phyloP scores from a whole-genome alignment of 106 monocot species.

The Dactylorhiza incarnata region DNA sequence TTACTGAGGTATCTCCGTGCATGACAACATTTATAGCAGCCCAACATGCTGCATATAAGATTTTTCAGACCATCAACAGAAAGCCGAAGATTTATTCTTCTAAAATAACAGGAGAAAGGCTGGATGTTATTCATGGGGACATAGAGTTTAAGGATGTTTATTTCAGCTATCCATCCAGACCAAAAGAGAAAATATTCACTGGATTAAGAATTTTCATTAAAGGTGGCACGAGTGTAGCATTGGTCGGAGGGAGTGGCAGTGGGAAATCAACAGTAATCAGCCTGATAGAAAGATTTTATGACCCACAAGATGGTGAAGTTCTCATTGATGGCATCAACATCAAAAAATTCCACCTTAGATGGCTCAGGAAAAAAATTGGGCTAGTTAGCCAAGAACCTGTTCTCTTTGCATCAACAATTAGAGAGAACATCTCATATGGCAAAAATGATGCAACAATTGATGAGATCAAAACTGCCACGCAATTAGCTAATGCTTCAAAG shows the following conservation, averaged over 20 bases:
- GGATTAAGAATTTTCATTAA: conserved; percentile 37
- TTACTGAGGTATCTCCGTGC: conserved; percentile 45
- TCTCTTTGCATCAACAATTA: conserved; percentile 30
- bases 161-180: conserved; percentile 59
- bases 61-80: conserved; percentile 64
- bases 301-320: conserved; percentile 32
- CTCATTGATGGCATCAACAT: conserved; percentile 36
- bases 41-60: conserved; percentile 58
- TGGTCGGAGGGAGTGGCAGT: conserved; percentile 50
- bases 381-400: conserved; percentile 50
- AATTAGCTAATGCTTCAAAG: conserved; percentile 37
- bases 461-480: conserved; percentile 40
- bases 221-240: conserved; percentile 28
- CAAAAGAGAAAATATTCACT: conserved; percentile 46
- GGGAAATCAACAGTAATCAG: conserved; percentile 49
- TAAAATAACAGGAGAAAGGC: conserved; percentile 25
- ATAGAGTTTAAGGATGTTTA: conserved; percentile 51
- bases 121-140: conserved; percentile 38
- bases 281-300: conserved; percentile 46
- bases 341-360: conserved; percentile 37
- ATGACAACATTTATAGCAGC: conserved; percentile 49
- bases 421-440: conserved; percentile 38
- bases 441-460: conserved; percentile 34
- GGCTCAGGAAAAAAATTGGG: conserved; percentile 47
- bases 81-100: conserved; percentile 55